Evolutionary conservation across 768 basidiomycete genomes (phyloP), one percentile per base, ranked within the genome.

Genomic region (Rhizopogon roseolus): DNA sequence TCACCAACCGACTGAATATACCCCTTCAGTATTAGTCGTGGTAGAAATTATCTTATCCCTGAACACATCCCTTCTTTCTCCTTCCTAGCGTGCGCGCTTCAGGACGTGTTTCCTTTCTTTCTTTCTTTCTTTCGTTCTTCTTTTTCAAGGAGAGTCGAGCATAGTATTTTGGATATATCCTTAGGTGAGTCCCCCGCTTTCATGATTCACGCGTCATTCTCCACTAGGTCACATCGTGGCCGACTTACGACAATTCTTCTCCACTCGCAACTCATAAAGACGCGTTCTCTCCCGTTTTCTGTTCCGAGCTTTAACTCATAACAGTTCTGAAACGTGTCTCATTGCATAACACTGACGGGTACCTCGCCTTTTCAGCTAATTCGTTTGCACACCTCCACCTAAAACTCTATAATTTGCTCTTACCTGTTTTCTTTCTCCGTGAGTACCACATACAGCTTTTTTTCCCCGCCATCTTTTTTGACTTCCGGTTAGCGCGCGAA

Each of bases 1-100:
- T 66, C 52, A 54, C 16, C 71, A 69, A 69, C 67, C 66, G 65
- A 69, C 48, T 64, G 62, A 66, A 70, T 68, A 70, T 68, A 56
- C 54, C 63, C 69, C 62, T 69, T 62, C 66, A 62, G 65, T 65
- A 48, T 48, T 48, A 71, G 51, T 70, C 62, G 56, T 63, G 59
- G 63, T 45, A 64, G 63, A 71, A 68, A 64, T 60, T 68, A 66
- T 46, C 11, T 34, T 48, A 48, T 48, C 67, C 60, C 67, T 54
- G 59, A 65, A 46, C 57, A 4, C 19, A 13, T 38, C 51, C 55
- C 60, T 59, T 66, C 66, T 61, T 65, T 61, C 66, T 62, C 58
- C 48, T 66, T 58, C 54, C 54, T 56, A 61, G 54, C 63, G 63
- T 55, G 62, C 65, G 58, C 61, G 63, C 57, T 52, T 52, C 57